A percentile compares a stretch with the other conserved stretches of the same genome.
Conservation (phyloP, 2,329 filamentous ascomycete genomes). For the Monosporascus ibericus region DNA sequence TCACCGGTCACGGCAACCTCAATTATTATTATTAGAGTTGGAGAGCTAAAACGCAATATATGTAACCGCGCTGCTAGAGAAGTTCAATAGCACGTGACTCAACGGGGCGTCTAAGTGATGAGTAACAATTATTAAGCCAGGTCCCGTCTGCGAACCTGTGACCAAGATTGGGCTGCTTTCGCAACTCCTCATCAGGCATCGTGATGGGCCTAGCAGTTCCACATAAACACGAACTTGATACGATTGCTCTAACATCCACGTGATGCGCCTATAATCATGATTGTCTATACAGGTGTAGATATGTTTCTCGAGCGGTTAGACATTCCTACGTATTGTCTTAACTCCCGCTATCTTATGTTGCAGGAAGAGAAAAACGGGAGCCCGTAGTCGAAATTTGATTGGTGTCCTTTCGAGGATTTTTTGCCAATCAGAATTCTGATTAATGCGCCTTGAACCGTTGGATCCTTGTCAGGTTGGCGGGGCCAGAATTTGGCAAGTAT, state of each 20-base stretch:
- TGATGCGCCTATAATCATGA: no score
- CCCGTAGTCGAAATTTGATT: slow-evolving; percentile 7
- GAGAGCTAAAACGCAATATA: not conserved
- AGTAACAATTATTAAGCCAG: not conserved
- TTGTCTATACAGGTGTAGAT: no score
- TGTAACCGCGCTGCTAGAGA: not conserved
- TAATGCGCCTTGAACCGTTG: not conserved
- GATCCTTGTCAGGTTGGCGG: slow-evolving; percentile 1
- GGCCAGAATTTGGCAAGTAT: slow-evolving; percentile 10
- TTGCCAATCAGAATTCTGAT: slow-evolving; percentile 8
- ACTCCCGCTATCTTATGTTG: slow-evolving; percentile 2
- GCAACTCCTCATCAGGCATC: not conserved
- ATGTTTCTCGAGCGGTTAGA: no score
- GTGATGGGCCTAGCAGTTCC: no score
- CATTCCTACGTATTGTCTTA: not conserved
- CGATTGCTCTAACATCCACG: no score
- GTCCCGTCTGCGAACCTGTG: no score
- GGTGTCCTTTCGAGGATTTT: slow-evolving; percentile 10
- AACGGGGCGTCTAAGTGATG: not conserved
- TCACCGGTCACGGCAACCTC: not conserved
- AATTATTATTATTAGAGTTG: not conserved
- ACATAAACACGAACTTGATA: no score
- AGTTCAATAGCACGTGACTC: not conserved
- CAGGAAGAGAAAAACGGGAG: slow-evolving; percentile 14
- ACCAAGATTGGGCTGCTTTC: not conserved